Percentiles rank a stretch among this genome's conserved stretches.
phyloP scores from a whole-genome alignment of 1,284 basidiomycete genomes.

The Leccinum pallidistipes region DNA sequence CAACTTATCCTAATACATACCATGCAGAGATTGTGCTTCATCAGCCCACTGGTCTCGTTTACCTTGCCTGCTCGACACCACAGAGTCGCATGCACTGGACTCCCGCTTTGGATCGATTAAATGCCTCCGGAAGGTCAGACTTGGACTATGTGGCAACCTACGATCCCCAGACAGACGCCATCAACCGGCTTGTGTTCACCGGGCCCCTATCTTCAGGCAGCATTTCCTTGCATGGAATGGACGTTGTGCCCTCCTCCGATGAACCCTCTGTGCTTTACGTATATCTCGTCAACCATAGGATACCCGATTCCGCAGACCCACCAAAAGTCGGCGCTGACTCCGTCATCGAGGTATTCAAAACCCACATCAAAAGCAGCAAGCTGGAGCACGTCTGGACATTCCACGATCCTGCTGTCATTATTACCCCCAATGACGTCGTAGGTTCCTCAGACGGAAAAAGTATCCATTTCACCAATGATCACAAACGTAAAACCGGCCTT shows the following conservation, averaged over 20 bases:
- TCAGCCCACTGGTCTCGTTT: constrained; percentile 57
- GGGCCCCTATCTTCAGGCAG: constrained; percentile 43
- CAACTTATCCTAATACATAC: background rate
- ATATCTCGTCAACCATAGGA: constrained; percentile 70
- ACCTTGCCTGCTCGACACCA: constrained; percentile 67
- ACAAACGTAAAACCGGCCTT: constrained; percentile 50
- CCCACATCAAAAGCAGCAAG: constrained; percentile 41
- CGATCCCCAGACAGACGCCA: constrained; percentile 45
- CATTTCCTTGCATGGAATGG: constrained; percentile 70
- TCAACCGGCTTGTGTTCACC: constrained; percentile 48
- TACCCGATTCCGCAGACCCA: constrained; percentile 40
- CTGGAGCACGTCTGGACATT: constrained; percentile 62
- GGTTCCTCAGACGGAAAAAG: constrained; percentile 60
- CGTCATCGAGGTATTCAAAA: constrained; percentile 69
- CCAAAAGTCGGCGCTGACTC: constrained; percentile 66
- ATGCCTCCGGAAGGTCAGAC: constrained; percentile 44
- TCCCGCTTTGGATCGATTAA: constrained; percentile 47
- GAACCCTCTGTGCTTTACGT: constrained; percentile 56
- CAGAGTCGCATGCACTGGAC: constrained; percentile 54
- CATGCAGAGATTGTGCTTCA: constrained; percentile 56
- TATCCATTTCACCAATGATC: constrained; percentile 71
- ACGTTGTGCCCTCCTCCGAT: constrained; percentile 56
- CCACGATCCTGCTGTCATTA: constrained; percentile 50
- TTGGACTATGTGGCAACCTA: constrained; percentile 66
- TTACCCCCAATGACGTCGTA: constrained; percentile 70